Base-by-base conservation (phyloP, 1,284 basidiomycete species). In the Malassezia nana region DNA sequence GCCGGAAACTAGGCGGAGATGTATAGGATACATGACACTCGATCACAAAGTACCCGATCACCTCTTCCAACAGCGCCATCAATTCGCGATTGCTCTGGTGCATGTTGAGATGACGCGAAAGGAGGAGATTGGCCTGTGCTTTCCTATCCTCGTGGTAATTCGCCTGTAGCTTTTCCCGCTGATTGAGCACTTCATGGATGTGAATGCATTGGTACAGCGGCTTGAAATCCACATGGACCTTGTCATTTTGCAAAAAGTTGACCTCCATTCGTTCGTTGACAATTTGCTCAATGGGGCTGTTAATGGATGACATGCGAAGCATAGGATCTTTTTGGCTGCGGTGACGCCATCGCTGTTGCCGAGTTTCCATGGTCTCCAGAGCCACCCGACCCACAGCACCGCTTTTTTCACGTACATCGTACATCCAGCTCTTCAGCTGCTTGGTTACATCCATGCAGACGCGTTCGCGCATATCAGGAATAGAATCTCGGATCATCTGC, bases 11-110 rank as follows among this genome's bases (percentile, higher is more conserved):
- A 18, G 76, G 73, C 3, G 76, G 76, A 6, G 89, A 89, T 0
- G 89, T 89, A 62, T 85, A 82, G 5, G 96, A 80, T 0, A 99
- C 91, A 69, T 95, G 86, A 5, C 83, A 84, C 75, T 99, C 94
- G 60, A 98, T 85, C 55, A 98, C 89, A 77, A 99, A 98, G 77
- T 95, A 99, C 0, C 94, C 94, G n/a, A 91, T 86, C 58, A 96
- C 88, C 75, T 96, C 88, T 75, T 95, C 85, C 2, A 74, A 55
- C 24, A 74, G 42, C 4, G 59, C 54, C 62, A 66, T 30, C 64
- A 67, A 15, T 50, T 57, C n/a, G 32, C 47, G 18, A 39, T 48
- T 30, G 72, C 65, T 1, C 76, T 74, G 5, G 13, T 76, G 69
- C 10, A 78, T 76, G 0, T 75, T 72, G 6, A 77, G 61, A 3